These are phyloP conservation scores for Catenaria anguillulae DNA, from an alignment of 371 early-diverging fungal species.

Conservation along the genomic window DNA sequence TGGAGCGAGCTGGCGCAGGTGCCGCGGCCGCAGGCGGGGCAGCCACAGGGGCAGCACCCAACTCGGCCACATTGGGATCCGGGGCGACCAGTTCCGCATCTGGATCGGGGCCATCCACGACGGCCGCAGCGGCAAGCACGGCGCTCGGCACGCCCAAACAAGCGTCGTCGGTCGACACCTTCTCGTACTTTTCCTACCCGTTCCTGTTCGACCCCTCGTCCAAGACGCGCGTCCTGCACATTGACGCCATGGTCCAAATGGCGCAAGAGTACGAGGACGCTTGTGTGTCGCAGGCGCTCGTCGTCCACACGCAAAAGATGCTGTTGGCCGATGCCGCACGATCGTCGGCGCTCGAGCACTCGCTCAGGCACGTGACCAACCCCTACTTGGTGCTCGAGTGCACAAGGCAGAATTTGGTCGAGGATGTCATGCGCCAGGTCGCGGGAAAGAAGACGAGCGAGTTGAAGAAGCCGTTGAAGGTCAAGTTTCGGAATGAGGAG, in stretches of 20 bases:
- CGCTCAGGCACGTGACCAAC: conserved; percentile 24
- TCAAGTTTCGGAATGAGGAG: conserved; percentile 63
- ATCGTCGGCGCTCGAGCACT: neutral
- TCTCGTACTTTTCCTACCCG: conserved; percentile 57
- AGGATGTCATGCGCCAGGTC: conserved; percentile 54
- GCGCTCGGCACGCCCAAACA: conserved; percentile 20
- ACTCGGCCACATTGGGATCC: too few relatives aligned
- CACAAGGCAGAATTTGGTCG: conserved; percentile 45
- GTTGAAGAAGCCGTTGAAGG: conserved; percentile 46
- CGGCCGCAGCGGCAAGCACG: conserved; percentile 4
- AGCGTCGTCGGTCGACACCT: conserved; percentile 19
- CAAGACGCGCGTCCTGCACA: conserved; percentile 57
- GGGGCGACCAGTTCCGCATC: too few relatives aligned
- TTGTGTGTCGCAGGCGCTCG: conserved; percentile 56
- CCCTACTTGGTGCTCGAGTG: conserved; percentile 69
- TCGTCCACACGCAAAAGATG: conserved; percentile 49
- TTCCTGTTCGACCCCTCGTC: conserved; percentile 45
- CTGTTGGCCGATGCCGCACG: conserved; percentile 21
- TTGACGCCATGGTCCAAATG: conserved; percentile 74
- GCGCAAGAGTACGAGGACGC: conserved; percentile 66
- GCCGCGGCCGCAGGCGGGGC: too few relatives aligned
- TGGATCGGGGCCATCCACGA: neutral
- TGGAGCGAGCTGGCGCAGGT: conserved; percentile 2
- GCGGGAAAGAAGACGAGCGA: conserved; percentile 26
- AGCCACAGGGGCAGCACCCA: neutral